These are phyloP conservation scores for Neurospora sp. DNA, from an alignment of 2,329 filamentous ascomycete genomes.

Conservation along the genomic window DNA sequence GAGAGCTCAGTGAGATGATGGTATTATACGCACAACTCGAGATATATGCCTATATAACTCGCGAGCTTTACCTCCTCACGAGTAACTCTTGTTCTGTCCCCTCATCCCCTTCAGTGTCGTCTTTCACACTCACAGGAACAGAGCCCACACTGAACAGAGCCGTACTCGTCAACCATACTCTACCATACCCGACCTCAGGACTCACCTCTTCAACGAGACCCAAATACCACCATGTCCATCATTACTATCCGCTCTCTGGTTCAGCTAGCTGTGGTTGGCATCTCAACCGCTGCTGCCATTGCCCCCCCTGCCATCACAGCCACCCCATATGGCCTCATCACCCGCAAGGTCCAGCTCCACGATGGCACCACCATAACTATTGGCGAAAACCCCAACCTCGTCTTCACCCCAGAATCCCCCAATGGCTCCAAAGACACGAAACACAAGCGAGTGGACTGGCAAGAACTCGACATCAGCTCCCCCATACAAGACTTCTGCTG, in stretches of 20 bases:
- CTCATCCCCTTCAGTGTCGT: background rate
- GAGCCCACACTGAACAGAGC: background rate
- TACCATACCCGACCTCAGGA: background rate
- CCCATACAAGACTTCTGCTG: background rate
- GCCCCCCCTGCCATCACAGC: background rate
- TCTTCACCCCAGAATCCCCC: background rate
- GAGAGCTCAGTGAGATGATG: background rate
- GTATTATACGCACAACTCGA: background rate
- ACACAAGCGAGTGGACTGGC: background rate
- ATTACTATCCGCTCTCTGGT: background rate
- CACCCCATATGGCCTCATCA: background rate
- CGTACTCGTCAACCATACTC: background rate
- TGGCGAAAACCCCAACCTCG: background rate
- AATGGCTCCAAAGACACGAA: background rate
- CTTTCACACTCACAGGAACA: background rate
- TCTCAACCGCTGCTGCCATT: background rate
- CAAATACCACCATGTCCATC: background rate
- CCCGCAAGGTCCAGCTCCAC: background rate
- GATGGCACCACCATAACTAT: background rate
- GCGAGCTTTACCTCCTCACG: background rate
- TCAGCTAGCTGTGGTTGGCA: background rate
- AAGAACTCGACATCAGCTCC: background rate
- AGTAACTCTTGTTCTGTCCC: background rate
- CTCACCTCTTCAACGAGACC: background rate
- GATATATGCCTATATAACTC: background rate